Base-by-base conservation (phyloP, 2,329 filamentous ascomycete species). In the Rhytidhysteron rufulum region DNA sequence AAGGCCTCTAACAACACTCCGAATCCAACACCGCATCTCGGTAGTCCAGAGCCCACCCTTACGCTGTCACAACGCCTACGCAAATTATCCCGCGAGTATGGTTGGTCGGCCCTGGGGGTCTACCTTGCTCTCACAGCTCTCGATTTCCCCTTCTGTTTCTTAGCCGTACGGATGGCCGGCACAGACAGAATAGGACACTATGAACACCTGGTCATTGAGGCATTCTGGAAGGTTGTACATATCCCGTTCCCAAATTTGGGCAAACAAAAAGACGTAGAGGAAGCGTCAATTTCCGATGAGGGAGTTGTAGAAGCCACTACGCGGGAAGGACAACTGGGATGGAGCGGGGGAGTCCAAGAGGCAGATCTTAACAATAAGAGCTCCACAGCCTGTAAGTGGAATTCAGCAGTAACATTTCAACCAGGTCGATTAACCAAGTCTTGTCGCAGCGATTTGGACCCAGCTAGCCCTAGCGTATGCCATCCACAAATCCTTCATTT, bases 401-500 rank as follows among this genome's bases (percentile, higher is more conserved):
- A 22, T 29, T 16, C 27, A 32, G n/a, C 5, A 22, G 25, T 9
- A 13, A 8, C 34, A 15, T 9, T 24, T 30, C 22, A 34, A 4
- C 31, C 15, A 16, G 19, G 5, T 34, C 9, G 33, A 51, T 58
- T 17, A 60, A 46, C 18, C 16, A 17, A 10, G n/a, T 18, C 22
- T 36, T 24, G 35, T 19, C 18, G 25, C 49, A 84, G 80, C 79
- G 55, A 71, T 85, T 37, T 84, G 80, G 79, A 97, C 93, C 7
- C 89, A 96, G 62, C 73, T 98, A 21, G 89, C 88, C 13, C 77
- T 98, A 35, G 93, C 93, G 10, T 98, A 98, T 60, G 91, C 91
- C 20, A 88, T 98, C 43, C 93, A 98, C 75, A 98, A 98, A 71
- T 94, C 86, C 54, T 88, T 97, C 66, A 96, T 98, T 57, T 95